Evolutionary conservation across 2,329 filamentous ascomycete genomes (phyloP).

Genomic region (Samsoniella hepiali): DNA sequence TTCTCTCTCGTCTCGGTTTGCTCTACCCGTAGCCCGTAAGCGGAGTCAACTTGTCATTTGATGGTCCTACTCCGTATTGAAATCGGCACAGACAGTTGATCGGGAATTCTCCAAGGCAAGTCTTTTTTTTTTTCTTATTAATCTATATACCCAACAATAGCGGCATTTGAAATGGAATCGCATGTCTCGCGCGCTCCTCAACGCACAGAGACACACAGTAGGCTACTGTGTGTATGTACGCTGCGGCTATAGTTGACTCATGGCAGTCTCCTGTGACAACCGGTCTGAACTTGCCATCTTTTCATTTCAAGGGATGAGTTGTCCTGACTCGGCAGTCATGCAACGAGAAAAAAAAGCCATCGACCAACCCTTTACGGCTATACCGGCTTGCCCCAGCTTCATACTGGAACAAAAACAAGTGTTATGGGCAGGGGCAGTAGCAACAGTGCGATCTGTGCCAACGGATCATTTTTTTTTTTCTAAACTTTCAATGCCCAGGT

Average conservation of each 20-base stretch:
- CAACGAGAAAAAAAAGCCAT: background rate
- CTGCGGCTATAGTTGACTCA: background rate
- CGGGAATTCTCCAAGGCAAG: background rate
- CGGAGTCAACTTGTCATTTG: background rate
- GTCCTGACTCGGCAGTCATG: slow-evolving; percentile 4
- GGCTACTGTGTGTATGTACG: background rate
- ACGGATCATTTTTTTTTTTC: background rate
- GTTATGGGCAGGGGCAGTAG: background rate
- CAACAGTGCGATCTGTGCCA: slow-evolving; percentile 9
- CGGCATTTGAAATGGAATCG: background rate
- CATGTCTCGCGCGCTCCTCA: background rate
- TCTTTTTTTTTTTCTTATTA: no score
- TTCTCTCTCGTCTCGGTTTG: background rate
- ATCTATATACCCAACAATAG: background rate
- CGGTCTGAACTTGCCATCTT: background rate
- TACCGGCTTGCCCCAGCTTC: slow-evolving; percentile 5
- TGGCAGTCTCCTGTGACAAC: background rate
- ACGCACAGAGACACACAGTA: background rate
- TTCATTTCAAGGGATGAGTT: background rate
- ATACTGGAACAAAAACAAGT: background rate
- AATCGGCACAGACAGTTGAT: background rate
- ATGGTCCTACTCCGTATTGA: background rate
- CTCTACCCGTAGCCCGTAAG: background rate
- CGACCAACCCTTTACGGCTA: background rate
- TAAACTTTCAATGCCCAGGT: background rate